Base-by-base conservation (phyloP, 257 asterid genomes). In the Salvia splendens region DNA sequence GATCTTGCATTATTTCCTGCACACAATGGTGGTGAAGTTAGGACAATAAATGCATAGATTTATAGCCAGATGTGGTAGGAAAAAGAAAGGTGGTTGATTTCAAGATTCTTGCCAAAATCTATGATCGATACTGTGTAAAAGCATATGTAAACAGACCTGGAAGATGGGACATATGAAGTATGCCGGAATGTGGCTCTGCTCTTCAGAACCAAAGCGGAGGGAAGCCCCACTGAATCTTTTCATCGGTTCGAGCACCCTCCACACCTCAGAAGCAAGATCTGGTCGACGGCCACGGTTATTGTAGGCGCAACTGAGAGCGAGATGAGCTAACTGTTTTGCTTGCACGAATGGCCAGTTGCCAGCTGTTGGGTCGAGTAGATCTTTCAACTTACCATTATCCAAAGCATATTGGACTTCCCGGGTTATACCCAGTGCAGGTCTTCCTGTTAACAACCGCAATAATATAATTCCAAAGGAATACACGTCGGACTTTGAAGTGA, bases 291-390 rank as follows among this genome's bases (percentile, higher is more conserved):
- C 70, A 0, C 86, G 69, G 66, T 72, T 73, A 73, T 57, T 73
- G 20, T 85, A 86, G 50, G 87, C 73, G 65, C 99, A 90, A 62
- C 83, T 80, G 46, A 93, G 52, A 14, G 88, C 97, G 41, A 93
- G 69, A 77, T 90, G 90, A 77, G 96, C 95, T 74, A 93, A 77
- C 79, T 93, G 99, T 61, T 86, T 85, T 12, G 99, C 99, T 72
- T 88, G 97, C 66, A 93, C 91, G 20, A 86, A 93, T 36, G 99
- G 99, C 99, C 97, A 93, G 69, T 90, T 97, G 36, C 97, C 97
- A 51, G 96, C 99, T 5, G 95, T 80, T 10, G 95, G 81, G 77
- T 93, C 99, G 63, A 93, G 75, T 42, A 86, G 40, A 72, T 84
- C 81, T 48, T 86, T 85, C 83, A 93, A 55, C 24, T 75, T 86